These are phyloP conservation scores for Cladorrhinum sp. DNA, from an alignment of 2,329 filamentous ascomycete genomes.

Conservation along the genomic window DNA sequence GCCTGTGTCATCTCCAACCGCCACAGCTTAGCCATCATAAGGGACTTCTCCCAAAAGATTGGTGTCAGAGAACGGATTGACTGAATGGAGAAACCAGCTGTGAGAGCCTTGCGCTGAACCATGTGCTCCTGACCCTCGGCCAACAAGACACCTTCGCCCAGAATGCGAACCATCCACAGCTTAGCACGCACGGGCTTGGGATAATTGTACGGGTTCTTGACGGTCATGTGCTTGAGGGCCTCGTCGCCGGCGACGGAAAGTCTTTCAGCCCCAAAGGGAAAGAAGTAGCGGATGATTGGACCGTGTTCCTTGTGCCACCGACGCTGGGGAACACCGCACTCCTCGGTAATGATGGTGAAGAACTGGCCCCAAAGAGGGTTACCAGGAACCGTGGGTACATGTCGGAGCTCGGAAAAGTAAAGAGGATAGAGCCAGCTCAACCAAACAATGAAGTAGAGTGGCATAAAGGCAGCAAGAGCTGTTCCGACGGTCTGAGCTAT, in stretches of 20 bases:
- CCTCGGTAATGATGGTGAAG: constrained; percentile 39
- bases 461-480: constrained; percentile 24
- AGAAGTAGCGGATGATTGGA: constrained; percentile 44
- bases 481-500: constrained; percentile 20
- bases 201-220: constrained; percentile 38
- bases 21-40: constrained; percentile 43
- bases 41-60: constrained; percentile 41
- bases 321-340: constrained; percentile 42
- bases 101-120: constrained; percentile 35
- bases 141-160: constrained; percentile 44
- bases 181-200: constrained; percentile 33
- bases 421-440: constrained; percentile 39
- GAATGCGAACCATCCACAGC: constrained; percentile 41
- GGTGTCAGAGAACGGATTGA: constrained; percentile 37
- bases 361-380: constrained; percentile 44
- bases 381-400: constrained; percentile 41
- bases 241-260: constrained; percentile 44
- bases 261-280: constrained; percentile 43
- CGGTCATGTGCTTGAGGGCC: constrained; percentile 43
- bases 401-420: constrained; percentile 41
- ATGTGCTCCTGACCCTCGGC: constrained; percentile 42
- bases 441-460: constrained; percentile 35
- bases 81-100: constrained; percentile 21
- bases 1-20: constrained; percentile 33
- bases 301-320: constrained; percentile 41